Evolutionary conservation across 2,329 filamentous ascomycete species (phyloP).

Genomic region (Colletotrichum magnum): DNA sequence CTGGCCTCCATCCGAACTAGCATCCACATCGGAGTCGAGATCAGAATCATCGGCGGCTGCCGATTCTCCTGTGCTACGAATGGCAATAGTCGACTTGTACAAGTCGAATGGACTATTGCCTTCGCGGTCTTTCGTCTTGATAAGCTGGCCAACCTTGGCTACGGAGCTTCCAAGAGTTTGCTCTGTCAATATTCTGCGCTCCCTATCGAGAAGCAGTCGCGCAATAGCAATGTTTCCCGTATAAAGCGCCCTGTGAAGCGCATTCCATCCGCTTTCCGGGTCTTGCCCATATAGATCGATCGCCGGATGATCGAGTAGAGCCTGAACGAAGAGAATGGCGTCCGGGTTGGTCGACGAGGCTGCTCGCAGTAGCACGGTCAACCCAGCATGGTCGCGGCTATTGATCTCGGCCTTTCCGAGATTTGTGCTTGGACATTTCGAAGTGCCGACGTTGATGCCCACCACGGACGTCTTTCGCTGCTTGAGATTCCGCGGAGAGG

Average conservation of each 20-base stretch:
- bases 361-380: conserved; percentile 88
- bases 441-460: conserved; percentile 57
- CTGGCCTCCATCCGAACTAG: conserved; percentile 50
- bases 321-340: conserved; percentile 81
- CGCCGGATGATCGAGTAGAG: conserved; percentile 84
- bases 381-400: conserved; percentile 82
- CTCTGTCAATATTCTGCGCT: conserved; percentile 74
- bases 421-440: conserved; percentile 59
- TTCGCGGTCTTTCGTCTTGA: conserved; percentile 96
- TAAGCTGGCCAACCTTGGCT: conserved; percentile 79
- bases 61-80: conserved; percentile 72
- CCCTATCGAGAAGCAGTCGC: conserved; percentile 83
- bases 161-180: conserved; percentile 71
- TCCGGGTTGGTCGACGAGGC: conserved; percentile 80
- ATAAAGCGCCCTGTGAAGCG: conserved; percentile 91
- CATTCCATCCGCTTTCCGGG: conserved; percentile 94
- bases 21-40: conserved; percentile 69
- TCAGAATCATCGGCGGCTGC: conserved; percentile 61
- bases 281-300: conserved; percentile 92
- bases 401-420: conserved; percentile 81
- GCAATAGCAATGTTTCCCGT: conserved; percentile 91
- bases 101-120: conserved; percentile 95
- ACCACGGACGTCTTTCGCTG: conserved; percentile 67
- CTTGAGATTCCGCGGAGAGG: conserved; percentile 67
- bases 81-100: conserved; percentile 88